Conservation (phyloP, 2,329 filamentous ascomycete species). For the Xylaria sp. region DNA sequence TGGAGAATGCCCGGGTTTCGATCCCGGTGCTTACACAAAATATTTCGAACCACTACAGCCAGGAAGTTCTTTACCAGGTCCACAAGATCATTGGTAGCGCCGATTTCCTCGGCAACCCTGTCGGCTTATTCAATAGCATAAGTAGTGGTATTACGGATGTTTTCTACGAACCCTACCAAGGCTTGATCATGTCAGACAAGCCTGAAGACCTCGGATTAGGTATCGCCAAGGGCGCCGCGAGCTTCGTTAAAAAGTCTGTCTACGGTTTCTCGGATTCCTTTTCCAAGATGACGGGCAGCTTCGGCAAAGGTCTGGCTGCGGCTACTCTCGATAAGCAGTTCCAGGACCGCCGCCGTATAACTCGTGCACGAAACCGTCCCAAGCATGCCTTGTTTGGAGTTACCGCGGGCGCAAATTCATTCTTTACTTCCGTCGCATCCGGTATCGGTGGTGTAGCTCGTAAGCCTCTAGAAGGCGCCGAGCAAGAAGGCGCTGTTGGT, state of each 20-base stretch:
- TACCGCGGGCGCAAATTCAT: constrained; percentile 92
- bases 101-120: constrained; percentile 96
- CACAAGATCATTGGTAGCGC: constrained; percentile 97
- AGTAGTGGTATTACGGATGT: constrained; percentile 97
- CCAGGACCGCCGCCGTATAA: constrained; percentile 94
- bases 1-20: constrained; percentile 95
- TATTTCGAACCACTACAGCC: constrained; percentile 93
- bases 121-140: constrained; percentile 97
- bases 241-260: constrained; percentile 98
- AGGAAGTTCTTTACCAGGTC: constrained; percentile 94
- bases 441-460: constrained; percentile 92
- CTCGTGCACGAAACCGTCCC: constrained; percentile 88
- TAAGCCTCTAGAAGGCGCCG: constrained; percentile 93
- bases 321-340: constrained; percentile 99
- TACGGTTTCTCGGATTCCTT: constrained; percentile 98
- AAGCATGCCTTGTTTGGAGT: constrained; percentile 98
- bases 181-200: constrained; percentile 93
- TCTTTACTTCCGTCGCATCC: constrained; percentile 90
- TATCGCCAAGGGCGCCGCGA: constrained; percentile 95
- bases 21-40: constrained; percentile 84
- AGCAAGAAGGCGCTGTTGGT: constrained; percentile 91
- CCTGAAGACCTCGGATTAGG: constrained; percentile 95
- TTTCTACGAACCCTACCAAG: constrained; percentile 99
- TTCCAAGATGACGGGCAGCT: constrained; percentile 95
- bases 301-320: constrained; percentile 94